Conservation (phyloP, 2,329 filamentous ascomycete species). For the Triangularia setosa region DNA sequence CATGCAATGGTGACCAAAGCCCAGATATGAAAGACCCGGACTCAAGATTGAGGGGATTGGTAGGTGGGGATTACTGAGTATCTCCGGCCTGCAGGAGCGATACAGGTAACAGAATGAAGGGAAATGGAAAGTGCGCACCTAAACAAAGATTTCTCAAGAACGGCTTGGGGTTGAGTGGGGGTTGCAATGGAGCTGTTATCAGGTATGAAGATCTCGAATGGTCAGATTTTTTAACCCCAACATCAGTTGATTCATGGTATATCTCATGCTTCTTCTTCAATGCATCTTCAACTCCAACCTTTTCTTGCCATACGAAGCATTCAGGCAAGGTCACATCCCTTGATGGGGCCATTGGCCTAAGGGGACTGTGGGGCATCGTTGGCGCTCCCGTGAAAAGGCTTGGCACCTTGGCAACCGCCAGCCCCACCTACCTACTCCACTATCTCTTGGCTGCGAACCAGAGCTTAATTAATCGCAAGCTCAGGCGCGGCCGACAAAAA, state of each 20-base stretch:
- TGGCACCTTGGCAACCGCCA: not conserved
- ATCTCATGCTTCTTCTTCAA: not conserved
- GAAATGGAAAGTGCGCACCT: too few relatives aligned
- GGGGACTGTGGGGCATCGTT: conserved; percentile 5
- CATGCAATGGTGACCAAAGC: not conserved
- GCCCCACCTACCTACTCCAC: not conserved
- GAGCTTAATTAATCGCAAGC: not conserved
- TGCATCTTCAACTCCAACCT: not conserved
- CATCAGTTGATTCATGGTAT: not conserved
- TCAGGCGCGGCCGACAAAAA: not conserved
- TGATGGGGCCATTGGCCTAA: not conserved
- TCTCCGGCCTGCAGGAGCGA: not conserved
- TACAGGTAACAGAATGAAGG: not conserved
- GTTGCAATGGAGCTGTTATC: not conserved
- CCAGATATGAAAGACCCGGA: not conserved
- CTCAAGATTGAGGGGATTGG: not conserved
- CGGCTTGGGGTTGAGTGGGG: not conserved
- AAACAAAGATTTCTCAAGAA: too few relatives aligned
- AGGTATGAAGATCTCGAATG: not conserved
- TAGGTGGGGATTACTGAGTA: not conserved
- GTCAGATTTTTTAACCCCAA: not conserved
- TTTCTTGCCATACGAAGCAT: not conserved
- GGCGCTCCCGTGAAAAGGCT: conserved; percentile 1
- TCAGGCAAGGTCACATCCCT: not conserved
- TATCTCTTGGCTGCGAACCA: not conserved